phyloP scores from a whole-genome alignment of 208 protist genomes.

The Phytomonas sp. region DNA sequence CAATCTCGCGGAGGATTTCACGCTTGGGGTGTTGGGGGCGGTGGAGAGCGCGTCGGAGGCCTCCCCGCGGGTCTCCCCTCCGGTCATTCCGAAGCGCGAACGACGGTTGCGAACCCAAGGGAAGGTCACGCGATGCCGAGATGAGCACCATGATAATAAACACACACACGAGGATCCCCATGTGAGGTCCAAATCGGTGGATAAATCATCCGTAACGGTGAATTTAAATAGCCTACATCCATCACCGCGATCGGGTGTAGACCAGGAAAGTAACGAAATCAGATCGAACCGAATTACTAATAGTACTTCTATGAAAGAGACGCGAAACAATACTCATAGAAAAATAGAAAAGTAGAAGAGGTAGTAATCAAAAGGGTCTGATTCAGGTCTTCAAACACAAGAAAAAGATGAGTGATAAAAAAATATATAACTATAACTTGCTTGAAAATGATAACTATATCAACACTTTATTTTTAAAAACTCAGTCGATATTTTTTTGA shows the following conservation, averaged over 20 bases:
- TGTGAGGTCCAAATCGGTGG: background rate
- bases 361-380: background rate
- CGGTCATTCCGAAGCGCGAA: background rate
- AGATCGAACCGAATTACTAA: background rate
- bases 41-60: background rate
- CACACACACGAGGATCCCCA: background rate
- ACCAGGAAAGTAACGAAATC: background rate
- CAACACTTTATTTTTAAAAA: background rate
- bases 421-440: slow-evolving; percentile 3
- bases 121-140: background rate
- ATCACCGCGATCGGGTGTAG: background rate
- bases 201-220: background rate
- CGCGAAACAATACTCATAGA: background rate
- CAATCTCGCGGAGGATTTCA: background rate
- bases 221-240: background rate
- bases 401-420: background rate
- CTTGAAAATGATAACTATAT: background rate
- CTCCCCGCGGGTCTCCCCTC: background rate
- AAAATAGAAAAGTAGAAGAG: slow-evolving; percentile 4
- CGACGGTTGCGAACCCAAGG: background rate
- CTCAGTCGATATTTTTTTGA: background rate
- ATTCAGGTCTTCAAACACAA: background rate
- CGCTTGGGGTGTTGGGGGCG: background rate
- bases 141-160: background rate
- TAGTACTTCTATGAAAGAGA: background rate